Evolutionary conservation across 2,329 filamentous ascomycete genomes (phyloP).

Genomic region (Neoarthrinium moseri): DNA sequence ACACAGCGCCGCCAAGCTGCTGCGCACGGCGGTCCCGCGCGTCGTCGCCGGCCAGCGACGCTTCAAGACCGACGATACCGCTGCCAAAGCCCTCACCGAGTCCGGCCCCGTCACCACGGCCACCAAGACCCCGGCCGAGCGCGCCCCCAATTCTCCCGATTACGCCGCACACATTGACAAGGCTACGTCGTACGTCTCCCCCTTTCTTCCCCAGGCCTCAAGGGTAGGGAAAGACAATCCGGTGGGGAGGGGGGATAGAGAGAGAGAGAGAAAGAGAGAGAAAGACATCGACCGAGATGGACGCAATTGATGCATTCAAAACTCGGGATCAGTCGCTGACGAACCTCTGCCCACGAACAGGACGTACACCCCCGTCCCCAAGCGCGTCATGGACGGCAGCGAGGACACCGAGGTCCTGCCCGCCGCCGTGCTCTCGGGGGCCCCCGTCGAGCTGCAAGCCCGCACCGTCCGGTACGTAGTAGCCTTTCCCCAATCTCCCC

Average conservation of each 20-base stretch:
- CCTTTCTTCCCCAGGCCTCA: neutral
- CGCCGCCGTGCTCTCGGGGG: conserved; percentile 85
- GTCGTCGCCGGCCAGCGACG: conserved; percentile 50
- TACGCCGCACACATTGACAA: conserved; percentile 81
- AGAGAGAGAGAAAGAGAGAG: no score
- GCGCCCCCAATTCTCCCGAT: conserved; percentile 68
- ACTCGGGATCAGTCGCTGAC: no score
- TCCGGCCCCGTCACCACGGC: conserved; percentile 27
- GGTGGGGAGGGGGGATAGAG: neutral
- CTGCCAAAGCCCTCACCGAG: conserved; percentile 38
- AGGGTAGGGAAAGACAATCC: conserved; percentile 11
- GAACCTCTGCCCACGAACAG: conserved; percentile 42
- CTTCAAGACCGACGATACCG: conserved; percentile 39
- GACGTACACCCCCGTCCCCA: conserved; percentile 87
- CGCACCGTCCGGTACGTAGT: conserved; percentile 80
- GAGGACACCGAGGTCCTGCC: conserved; percentile 74
- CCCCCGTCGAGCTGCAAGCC: conserved; percentile 89
- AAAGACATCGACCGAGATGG: no score
- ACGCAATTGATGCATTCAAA: no score
- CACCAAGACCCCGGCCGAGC: conserved; percentile 28
- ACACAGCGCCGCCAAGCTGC: conserved; percentile 49
- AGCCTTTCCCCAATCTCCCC: neutral
- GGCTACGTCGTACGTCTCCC: conserved; percentile 74
- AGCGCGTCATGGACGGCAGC: conserved; percentile 85
- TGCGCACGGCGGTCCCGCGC: conserved; percentile 41